Evolutionary conservation across 768 basidiomycete genomes (phyloP).

Genomic region (Pleurotus pulmonarius): DNA sequence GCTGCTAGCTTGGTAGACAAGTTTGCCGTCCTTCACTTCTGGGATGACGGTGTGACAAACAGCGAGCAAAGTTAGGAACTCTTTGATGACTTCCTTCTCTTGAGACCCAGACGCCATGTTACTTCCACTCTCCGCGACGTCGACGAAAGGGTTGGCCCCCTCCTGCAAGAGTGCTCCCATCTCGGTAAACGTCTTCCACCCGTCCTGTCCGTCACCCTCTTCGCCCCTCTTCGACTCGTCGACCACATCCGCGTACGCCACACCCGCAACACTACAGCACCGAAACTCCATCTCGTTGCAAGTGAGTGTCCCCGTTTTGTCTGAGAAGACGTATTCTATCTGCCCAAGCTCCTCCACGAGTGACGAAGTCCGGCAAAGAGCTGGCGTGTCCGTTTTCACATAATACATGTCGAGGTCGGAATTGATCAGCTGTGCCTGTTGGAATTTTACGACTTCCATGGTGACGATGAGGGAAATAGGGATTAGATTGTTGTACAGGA

Average conservation of each 20-base stretch:
- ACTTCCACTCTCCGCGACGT: slow-evolving; percentile 32
- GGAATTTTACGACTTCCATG: slow-evolving; percentile 99
- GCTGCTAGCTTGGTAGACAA: slow-evolving; percentile 92
- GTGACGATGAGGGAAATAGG: slow-evolving; percentile 99
- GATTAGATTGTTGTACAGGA: slow-evolving; percentile 98
- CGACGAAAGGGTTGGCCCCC: slow-evolving; percentile 56
- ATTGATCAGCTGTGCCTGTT: slow-evolving; percentile 97
- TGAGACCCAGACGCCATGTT: slow-evolving; percentile 24
- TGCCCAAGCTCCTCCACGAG: slow-evolving; percentile 98
- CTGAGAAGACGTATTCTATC: slow-evolving; percentile 94
- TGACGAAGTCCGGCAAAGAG: slow-evolving; percentile 95
- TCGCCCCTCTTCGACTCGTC: slow-evolving; percentile 81
- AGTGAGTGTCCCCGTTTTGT: slow-evolving; percentile 94
- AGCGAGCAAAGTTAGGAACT: slow-evolving; percentile 81
- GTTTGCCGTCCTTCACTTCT: slow-evolving; percentile 85
- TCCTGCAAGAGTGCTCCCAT: slow-evolving; percentile 55
- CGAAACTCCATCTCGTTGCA: slow-evolving; percentile 99
- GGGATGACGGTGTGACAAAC: slow-evolving; percentile 99
- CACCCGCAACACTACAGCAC: slow-evolving; percentile 84
- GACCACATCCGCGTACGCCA: slow-evolving; percentile 86
- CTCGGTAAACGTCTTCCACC: slow-evolving; percentile 80
- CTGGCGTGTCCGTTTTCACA: slow-evolving; percentile 90
- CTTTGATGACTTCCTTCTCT: slow-evolving; percentile 54
- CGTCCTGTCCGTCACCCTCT: slow-evolving; percentile 50
- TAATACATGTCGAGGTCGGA: slow-evolving; percentile 99